A percentile compares a stretch with the other conserved stretches of the same genome.
Evolutionary conservation across 2,329 filamentous ascomycete species (phyloP).

Genomic region (Mycosphaerella sp.): DNA sequence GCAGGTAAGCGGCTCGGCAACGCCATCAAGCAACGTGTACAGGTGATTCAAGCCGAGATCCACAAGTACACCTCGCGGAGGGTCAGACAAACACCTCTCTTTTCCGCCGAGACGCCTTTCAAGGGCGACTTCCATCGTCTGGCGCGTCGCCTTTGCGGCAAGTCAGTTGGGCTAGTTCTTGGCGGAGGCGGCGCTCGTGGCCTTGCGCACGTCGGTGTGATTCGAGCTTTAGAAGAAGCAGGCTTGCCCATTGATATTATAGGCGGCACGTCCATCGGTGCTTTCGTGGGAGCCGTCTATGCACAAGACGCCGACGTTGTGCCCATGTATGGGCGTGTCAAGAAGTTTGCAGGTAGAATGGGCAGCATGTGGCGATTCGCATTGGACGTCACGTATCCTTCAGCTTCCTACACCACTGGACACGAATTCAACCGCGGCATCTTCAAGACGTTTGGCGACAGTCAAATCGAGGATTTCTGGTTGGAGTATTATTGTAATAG

Average conservation of each 20-base stretch:
- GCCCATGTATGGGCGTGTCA: constrained; percentile 91
- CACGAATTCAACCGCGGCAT: constrained; percentile 99
- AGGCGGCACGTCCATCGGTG: constrained; percentile 91
- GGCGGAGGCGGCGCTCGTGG: constrained; percentile 90
- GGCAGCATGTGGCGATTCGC: constrained; percentile 98
- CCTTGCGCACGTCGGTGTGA: constrained; percentile 88
- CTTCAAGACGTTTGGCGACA: constrained; percentile 95
- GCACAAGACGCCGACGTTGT: constrained; percentile 94
- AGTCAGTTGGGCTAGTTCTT: constrained; percentile 87
- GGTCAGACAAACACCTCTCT: constrained; percentile 80
- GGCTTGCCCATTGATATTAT: constrained; percentile 94
- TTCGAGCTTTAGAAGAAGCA: constrained; percentile 89
- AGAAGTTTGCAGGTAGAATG: constrained; percentile 99
- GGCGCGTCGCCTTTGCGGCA: constrained; percentile 82
- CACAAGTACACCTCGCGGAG: constrained; percentile 96
- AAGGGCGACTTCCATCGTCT: constrained; percentile 96
- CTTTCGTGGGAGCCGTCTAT: constrained; percentile 92
- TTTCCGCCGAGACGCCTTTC: constrained; percentile 84
- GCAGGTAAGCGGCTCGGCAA: constrained; percentile 69
- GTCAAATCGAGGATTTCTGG: constrained; percentile 99
- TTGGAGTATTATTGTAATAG: constrained; percentile 99
- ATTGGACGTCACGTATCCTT: constrained; percentile 90
- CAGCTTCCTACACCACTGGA: constrained; percentile 92
- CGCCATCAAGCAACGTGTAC: constrained; percentile 83
- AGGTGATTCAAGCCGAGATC: constrained; percentile 92